Base-by-base conservation (phyloP, 2,329 filamentous ascomycete genomes). In the Aspergillus tanneri region DNA sequence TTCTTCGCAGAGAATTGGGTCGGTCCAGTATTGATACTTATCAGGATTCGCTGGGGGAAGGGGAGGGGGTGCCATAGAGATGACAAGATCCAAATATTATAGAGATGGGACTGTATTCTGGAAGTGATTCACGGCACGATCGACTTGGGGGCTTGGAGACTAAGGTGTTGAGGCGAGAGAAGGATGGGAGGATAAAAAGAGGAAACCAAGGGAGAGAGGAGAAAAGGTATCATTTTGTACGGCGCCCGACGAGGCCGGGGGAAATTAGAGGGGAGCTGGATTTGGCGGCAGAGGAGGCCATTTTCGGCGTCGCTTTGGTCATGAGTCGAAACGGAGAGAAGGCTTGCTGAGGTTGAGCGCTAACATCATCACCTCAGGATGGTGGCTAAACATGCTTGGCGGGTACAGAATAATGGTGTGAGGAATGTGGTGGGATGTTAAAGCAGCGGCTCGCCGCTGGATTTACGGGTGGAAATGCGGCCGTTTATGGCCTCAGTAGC, bases 1-100 rank as follows among this genome's bases (percentile, higher is more conserved):
- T 44, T 63, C 56, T 39, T 61, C 47, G 34, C 34, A 62, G 37
- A 63, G 59, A 24, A 63, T 63, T 1, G 54, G 52, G 36, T 63
- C 40, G 10, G 52, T 61, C 59, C 23, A 61, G 53, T 49, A 57
- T 27, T 64, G 21, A 35, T 60, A 46, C 46, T 64, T 23, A n/a
- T 43, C 21, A 41, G 36, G 49, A 22, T 16, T 12, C 24, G n/a
- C 27, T 12, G 6, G 27, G 14, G 27, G 27, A 30, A 30, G 10
- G 14, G 27, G 27, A 30, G 27, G 10, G 25, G 6, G 10, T 28
- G 25, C 10, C 10, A 28, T 11, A 4, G 25, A 28, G 25, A 28
- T 28, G 25, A 28, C 25, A 11, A 28, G 25, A n/a, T 10, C 10
- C 25, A 28, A n/a, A 28, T 10, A 28, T 28, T n/a, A n/a, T n/a